Percentiles rank a stretch among this genome's conserved stretches.
phyloP scores from a whole-genome alignment of 257 asterid species.

The Solanum pennellii region DNA sequence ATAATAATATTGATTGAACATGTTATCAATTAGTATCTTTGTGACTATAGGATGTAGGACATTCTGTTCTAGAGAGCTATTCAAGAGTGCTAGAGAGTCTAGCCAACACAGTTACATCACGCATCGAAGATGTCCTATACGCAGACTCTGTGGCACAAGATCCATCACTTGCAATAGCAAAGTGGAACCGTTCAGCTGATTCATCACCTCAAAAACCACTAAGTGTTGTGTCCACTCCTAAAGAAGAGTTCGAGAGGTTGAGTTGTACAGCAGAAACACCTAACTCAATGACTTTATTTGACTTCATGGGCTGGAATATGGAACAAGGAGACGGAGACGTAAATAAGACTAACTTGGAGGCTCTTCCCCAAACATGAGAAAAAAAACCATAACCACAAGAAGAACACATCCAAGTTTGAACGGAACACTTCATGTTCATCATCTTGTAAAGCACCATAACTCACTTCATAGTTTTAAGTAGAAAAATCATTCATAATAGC shows the following conservation, averaged over 20 bases:
- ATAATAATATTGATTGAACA: neutral
- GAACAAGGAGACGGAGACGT: constrained; percentile 17
- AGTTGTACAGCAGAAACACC: constrained; percentile 34
- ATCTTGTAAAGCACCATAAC: neutral
- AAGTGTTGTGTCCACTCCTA: constrained; percentile 18
- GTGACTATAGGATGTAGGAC: constrained; percentile 51
- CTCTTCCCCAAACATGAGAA: constrained; percentile 13
- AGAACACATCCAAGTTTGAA: neutral
- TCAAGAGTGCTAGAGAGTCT: constrained; percentile 76
- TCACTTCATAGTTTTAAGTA: neutral
- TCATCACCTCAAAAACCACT: constrained; percentile 31
- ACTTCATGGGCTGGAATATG: constrained; percentile 66
- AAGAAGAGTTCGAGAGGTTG: constrained; percentile 21
- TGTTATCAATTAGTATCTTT: neutral
- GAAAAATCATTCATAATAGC: neutral
- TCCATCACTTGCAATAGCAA: constrained; percentile 33
- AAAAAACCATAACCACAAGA: constrained; percentile 32
- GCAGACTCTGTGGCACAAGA: constrained; percentile 52
- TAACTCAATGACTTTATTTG: constrained; percentile 45
- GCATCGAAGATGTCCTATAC: constrained; percentile 63
- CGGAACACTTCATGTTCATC: neutral
- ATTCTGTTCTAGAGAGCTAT: constrained; percentile 69
- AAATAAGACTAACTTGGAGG: constrained; percentile 19
- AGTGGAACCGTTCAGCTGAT: constrained; percentile 13
- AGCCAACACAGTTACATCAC: constrained; percentile 76